These are phyloP conservation scores for Dissoconium aciculare DNA, from an alignment of 2,329 filamentous ascomycete genomes.

Conservation along the genomic window DNA sequence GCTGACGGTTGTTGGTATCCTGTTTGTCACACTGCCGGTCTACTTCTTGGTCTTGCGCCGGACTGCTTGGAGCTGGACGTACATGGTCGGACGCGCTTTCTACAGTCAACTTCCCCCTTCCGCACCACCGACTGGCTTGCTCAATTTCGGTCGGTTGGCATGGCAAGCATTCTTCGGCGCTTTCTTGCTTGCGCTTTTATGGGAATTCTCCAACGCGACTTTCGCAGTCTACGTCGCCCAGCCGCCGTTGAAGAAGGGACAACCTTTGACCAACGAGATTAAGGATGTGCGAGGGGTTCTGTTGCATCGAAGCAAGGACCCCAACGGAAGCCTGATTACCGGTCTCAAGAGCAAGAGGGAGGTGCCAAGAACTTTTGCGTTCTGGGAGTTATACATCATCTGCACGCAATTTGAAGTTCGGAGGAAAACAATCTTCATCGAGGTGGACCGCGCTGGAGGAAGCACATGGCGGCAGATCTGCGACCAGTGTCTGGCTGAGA, in stretches of 20 bases:
- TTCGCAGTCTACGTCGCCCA: conserved; percentile 71
- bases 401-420: conserved; percentile 59
- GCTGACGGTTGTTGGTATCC: conserved; percentile 8
- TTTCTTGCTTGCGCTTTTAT: conserved; percentile 53
- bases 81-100: conserved; percentile 56
- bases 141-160: conserved; percentile 10
- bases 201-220: conserved; percentile 60
- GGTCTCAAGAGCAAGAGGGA: conserved; percentile 74
- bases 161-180: conserved; percentile 39
- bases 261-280: conserved; percentile 68
- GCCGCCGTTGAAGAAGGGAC: conserved; percentile 69
- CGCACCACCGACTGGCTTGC: conserved; percentile 43
- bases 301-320: conserved; percentile 38
- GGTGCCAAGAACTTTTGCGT: conserved; percentile 65
- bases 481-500: conserved; percentile 50
- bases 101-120: conserved; percentile 57
- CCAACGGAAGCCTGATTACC: conserved; percentile 75
- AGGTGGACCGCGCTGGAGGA: conserved; percentile 66
- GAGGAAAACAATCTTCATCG: conserved; percentile 67
- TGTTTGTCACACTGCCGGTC: conserved; percentile 26
- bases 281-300: conserved; percentile 32
- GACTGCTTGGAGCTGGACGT: conserved; percentile 52
- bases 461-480: conserved; percentile 71
- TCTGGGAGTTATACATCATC: conserved; percentile 81
- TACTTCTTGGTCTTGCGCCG: conserved; percentile 50